Conservation (phyloP, 2,329 filamentous ascomycete species). For the Penicillium sp. region DNA sequence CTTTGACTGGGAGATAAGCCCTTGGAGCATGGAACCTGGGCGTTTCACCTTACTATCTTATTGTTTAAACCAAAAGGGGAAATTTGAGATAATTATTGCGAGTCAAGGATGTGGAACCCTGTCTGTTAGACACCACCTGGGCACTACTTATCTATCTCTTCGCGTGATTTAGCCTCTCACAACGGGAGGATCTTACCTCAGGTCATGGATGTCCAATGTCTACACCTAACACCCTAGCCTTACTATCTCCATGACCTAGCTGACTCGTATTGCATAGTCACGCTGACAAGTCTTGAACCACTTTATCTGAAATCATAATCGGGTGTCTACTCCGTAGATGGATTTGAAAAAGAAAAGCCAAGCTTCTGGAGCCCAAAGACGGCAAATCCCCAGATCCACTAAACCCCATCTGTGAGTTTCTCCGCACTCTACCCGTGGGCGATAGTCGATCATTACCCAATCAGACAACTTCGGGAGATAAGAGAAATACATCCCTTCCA, state of each 20-base stretch:
- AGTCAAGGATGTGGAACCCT: conserved; percentile 2
- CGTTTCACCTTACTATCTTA: not conserved
- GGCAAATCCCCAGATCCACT: conserved; percentile 14
- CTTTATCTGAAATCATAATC: not conserved
- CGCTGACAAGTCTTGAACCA: not conserved
- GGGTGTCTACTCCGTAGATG: too few relatives aligned
- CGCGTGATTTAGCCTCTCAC: conserved; percentile 19
- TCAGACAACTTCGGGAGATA: conserved; percentile 6
- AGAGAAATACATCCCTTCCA: not conserved
- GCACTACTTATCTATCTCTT: conserved; percentile 12
- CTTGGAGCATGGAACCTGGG: not conserved
- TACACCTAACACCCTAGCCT: not conserved
- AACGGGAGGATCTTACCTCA: conserved; percentile 14
- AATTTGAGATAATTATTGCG: not conserved
- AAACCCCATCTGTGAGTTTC: conserved; percentile 15
- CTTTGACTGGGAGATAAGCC: not conserved
- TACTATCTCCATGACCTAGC: not conserved
- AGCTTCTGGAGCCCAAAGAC: conserved; percentile 12
- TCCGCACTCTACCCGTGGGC: conserved; percentile 19
- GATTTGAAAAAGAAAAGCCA: conserved; percentile 4
- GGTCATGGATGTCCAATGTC: not conserved
- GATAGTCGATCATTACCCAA: conserved; percentile 21
- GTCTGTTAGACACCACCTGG: not conserved
- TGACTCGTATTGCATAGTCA: not conserved
- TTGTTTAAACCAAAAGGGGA: not conserved